Conservation (phyloP, 192 early-diverging fungal species). For the Kickxella alabastrina region DNA sequence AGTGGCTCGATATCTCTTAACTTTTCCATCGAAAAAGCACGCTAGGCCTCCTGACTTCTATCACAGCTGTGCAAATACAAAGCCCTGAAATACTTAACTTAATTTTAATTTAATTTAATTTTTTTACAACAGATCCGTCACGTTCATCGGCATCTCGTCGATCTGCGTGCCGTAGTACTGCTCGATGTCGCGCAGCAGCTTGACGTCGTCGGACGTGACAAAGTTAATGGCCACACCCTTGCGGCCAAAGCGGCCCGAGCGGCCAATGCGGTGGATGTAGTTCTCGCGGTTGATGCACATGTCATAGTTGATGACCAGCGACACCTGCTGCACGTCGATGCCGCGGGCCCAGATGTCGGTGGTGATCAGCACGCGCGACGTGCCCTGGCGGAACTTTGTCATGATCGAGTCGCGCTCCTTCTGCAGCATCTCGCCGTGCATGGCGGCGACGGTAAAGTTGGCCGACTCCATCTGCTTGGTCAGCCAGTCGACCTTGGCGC, state of each 20-base stretch:
- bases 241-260: constrained; percentile 94
- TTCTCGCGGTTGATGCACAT: constrained; percentile 93
- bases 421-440: constrained; percentile 99
- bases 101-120: background rate
- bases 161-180: constrained; percentile 79
- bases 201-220: constrained; percentile 91
- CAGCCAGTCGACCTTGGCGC: constrained; percentile 97
- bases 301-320: constrained; percentile 98
- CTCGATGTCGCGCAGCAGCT: constrained; percentile 94
- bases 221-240: constrained; percentile 99
- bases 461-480: constrained; percentile 92
- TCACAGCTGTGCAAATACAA: too few relatives aligned
- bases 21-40: too few relatives aligned
- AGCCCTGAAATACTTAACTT: background rate
- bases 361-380: constrained; percentile 93
- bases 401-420: constrained; percentile 97
- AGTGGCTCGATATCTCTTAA: too few relatives aligned
- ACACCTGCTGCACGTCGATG: constrained; percentile 99
- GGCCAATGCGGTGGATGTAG: constrained; percentile 98
- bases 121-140: constrained; percentile 35
- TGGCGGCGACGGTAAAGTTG: constrained; percentile 97
- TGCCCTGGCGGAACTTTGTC: constrained; percentile 92
- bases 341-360: constrained; percentile 99
- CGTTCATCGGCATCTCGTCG: constrained; percentile 52
- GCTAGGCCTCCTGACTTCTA: too few relatives aligned